Conservation (phyloP, 306 rosid species). For the Prunus persica region DNA sequence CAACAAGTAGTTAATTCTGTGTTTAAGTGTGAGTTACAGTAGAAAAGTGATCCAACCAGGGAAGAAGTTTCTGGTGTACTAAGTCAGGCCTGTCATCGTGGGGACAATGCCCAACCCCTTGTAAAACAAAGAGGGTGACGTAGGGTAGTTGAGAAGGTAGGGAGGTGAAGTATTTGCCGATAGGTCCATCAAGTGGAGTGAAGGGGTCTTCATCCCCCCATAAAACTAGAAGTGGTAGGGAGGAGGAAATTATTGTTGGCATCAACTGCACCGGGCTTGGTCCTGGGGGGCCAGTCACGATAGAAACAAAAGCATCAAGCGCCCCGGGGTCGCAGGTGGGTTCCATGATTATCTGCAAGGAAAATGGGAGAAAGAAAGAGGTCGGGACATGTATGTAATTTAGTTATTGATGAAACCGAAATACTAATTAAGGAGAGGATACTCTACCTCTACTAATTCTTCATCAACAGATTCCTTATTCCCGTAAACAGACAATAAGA, state of each 20-base stretch:
- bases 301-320: constrained; percentile 78
- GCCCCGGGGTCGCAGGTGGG: constrained; percentile 80
- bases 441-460: constrained; percentile 70
- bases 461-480: constrained; percentile 84
- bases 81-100: constrained; percentile 84
- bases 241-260: constrained; percentile 42
- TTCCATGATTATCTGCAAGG: constrained; percentile 57
- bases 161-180: constrained; percentile 71
- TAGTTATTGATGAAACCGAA: too few species aligned
- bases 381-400: background rate
- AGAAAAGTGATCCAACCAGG: constrained; percentile 74
- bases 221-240: constrained; percentile 61
- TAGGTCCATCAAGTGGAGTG: constrained; percentile 95
- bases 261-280: constrained; percentile 74
- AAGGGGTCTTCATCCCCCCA: constrained; percentile 94
- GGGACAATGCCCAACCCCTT: constrained; percentile 95
- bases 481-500: constrained; percentile 67
- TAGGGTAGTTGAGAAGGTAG: constrained; percentile 50
- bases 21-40: background rate
- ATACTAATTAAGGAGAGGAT: background rate
- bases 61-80: constrained; percentile 77
- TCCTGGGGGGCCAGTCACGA: constrained; percentile 90
- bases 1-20: too few species aligned
- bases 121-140: constrained; percentile 54
- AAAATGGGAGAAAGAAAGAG: background rate